These are phyloP conservation scores for Piromyces sp. DNA, from an alignment of 192 early-diverging fungal genomes.

Conservation along the genomic window DNA sequence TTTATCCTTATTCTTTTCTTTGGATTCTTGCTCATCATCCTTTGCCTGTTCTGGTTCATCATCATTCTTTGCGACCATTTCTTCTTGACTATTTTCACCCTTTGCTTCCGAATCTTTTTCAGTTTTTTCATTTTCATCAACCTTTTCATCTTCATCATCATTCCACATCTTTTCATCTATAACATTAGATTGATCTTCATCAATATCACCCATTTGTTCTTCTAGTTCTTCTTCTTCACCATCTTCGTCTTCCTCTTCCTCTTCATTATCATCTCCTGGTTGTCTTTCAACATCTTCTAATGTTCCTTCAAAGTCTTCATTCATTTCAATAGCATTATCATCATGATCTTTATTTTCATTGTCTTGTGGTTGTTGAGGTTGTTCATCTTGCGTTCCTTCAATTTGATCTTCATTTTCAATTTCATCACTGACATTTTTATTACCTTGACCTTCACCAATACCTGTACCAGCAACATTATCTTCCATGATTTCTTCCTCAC, in stretches of 20 bases:
- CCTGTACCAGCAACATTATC: constrained; percentile 66
- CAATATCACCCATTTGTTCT: constrained; percentile 71
- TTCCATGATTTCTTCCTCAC: constrained; percentile 39
- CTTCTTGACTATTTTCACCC: constrained; percentile 22
- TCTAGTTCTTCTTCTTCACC: constrained; percentile 59
- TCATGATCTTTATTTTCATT: constrained; percentile 43
- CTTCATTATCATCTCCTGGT: constrained; percentile 35
- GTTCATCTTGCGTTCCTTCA: constrained; percentile 65
- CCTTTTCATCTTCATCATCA: constrained; percentile 45
- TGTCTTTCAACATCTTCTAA: constrained; percentile 66
- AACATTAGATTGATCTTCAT: constrained; percentile 65
- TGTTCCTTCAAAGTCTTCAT: constrained; percentile 84
- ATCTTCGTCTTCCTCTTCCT: constrained; percentile 46
- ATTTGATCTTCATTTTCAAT: constrained; percentile 96
- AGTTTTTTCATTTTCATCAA: constrained; percentile 40
- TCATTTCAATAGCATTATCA: constrained; percentile 87
- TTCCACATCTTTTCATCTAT: constrained; percentile 98
- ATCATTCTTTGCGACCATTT: constrained; percentile 14
- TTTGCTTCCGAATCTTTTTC: constrained; percentile 32
- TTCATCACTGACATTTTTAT: constrained; percentile 90
- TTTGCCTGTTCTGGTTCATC: constrained; percentile 17
- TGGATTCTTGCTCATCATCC: constrained; percentile 21
- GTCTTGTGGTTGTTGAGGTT: constrained; percentile 25
- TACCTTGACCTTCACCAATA: constrained; percentile 68
- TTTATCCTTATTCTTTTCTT: constrained; percentile 16